Conservation (phyloP, 352 stramenopile genomes). For the Globisporangium nunn region DNA sequence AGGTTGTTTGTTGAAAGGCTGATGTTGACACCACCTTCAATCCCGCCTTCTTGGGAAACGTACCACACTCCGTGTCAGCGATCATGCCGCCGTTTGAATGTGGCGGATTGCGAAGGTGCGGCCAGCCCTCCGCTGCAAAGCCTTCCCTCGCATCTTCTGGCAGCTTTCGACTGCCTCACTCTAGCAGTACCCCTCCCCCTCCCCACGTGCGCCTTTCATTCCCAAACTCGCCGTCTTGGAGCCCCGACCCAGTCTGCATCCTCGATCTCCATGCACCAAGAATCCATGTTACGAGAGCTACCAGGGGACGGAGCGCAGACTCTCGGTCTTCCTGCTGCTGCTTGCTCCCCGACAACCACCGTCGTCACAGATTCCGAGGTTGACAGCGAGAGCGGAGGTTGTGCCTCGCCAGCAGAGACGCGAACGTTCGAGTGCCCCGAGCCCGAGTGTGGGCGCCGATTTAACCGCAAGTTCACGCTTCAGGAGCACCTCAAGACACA, state of each 20-base stretch:
- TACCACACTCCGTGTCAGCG: background rate
- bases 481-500: conserved; percentile 75
- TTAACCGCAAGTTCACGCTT: conserved; percentile 66
- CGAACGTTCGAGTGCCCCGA: conserved; percentile 21
- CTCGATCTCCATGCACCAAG: too few species aligned
- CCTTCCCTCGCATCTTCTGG: background rate
- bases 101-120: background rate
- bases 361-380: background rate
- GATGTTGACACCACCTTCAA: background rate
- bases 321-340: background rate
- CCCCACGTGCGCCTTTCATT: background rate
- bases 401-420: background rate
- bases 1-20: background rate
- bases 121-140: background rate
- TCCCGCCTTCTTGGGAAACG: background rate
- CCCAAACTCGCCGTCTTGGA: background rate
- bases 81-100: background rate
- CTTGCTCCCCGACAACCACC: background rate
- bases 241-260: background rate
- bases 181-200: background rate
- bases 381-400: background rate
- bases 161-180: background rate
- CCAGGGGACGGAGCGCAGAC: background rate
- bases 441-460: conserved; percentile 31
- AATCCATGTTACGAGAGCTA: background rate